Evolutionary conservation across 2,329 filamentous ascomycete genomes (phyloP).

Genomic region (Sporothrix sp.): DNA sequence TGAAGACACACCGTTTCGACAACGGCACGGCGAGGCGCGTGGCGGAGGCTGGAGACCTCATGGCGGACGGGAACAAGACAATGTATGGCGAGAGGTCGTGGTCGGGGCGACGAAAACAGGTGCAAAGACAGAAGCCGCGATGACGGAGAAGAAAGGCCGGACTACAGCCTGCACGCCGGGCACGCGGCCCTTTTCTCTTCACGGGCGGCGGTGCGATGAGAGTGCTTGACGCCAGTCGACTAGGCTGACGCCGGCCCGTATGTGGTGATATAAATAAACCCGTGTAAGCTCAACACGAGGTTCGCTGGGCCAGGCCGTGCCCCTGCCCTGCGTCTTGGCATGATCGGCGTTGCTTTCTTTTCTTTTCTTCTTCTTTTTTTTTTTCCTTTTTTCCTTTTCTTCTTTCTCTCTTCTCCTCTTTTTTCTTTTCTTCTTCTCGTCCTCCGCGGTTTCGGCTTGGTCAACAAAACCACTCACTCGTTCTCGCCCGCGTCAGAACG

Average conservation of each 20-base stretch:
- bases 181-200: background rate
- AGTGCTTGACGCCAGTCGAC: background rate
- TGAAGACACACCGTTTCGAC: slow-evolving; percentile 64
- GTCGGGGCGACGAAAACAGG: background rate
- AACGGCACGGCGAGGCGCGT: slow-evolving; percentile 31
- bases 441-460: background rate
- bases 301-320: background rate
- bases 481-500: too few relatives aligned
- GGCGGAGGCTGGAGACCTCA: background rate
- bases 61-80: slow-evolving; percentile 16
- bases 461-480: too few relatives aligned
- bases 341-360: too few relatives aligned
- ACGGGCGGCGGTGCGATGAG: background rate
- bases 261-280: slow-evolving; percentile 3
- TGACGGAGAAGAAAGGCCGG: background rate
- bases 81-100: background rate
- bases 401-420: background rate
- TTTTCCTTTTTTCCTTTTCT: background rate
- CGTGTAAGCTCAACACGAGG: too few relatives aligned
- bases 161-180: too few relatives aligned
- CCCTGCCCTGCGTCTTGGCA: background rate
- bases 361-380: too few relatives aligned
- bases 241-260: background rate
- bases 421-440: background rate
- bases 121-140: background rate